Conservation (phyloP, 805 yeast genomes). For the Komagataella phaffii region DNA sequence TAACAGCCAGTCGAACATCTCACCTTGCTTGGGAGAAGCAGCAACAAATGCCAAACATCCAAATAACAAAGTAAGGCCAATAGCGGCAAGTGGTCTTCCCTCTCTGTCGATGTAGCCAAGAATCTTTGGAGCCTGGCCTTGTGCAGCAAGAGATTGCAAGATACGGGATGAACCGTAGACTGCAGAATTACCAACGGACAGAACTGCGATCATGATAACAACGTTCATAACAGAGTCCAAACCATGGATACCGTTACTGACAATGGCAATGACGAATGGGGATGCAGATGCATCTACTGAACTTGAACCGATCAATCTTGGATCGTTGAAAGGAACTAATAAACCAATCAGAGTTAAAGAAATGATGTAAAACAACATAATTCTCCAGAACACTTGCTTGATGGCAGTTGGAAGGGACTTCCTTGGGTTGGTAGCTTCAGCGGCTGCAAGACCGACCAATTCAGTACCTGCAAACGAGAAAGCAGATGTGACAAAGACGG, state of each 20-base stretch:
- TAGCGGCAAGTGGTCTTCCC: slow-evolving; percentile 35
- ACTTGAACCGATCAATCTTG: slow-evolving; percentile 16
- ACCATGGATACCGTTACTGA: slow-evolving; percentile 32
- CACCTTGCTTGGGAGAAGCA: slow-evolving; percentile 34
- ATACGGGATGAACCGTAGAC: slow-evolving; percentile 40
- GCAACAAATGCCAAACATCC: slow-evolving; percentile 40
- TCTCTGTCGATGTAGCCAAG: slow-evolving; percentile 37
- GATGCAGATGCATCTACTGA: slow-evolving; percentile 35
- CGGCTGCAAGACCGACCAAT: slow-evolving; percentile 35
- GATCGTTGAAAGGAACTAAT: slow-evolving; percentile 30
- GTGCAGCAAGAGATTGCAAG: slow-evolving; percentile 55
- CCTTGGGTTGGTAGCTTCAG: slow-evolving; percentile 34
- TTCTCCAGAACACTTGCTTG: slow-evolving; percentile 45
- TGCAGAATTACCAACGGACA: slow-evolving; percentile 49
- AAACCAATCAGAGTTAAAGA: slow-evolving; percentile 31
- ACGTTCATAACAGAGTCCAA: slow-evolving; percentile 53
- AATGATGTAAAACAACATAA: slow-evolving; percentile 30
- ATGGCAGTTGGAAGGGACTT: slow-evolving; percentile 36
- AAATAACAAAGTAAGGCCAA: slow-evolving; percentile 44
- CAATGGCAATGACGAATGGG: slow-evolving; percentile 54
- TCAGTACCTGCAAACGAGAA: slow-evolving; percentile 44
- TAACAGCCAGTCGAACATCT: slow-evolving; percentile 50
- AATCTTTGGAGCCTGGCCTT: slow-evolving; percentile 37
- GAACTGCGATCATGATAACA: slow-evolving; percentile 38
- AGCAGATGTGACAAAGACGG: slow-evolving; percentile 42